Evolutionary conservation across 192 early-diverging fungal genomes (phyloP), one percentile per base, ranked within the genome.

Genomic region (Irineochytrium annulatum): DNA sequence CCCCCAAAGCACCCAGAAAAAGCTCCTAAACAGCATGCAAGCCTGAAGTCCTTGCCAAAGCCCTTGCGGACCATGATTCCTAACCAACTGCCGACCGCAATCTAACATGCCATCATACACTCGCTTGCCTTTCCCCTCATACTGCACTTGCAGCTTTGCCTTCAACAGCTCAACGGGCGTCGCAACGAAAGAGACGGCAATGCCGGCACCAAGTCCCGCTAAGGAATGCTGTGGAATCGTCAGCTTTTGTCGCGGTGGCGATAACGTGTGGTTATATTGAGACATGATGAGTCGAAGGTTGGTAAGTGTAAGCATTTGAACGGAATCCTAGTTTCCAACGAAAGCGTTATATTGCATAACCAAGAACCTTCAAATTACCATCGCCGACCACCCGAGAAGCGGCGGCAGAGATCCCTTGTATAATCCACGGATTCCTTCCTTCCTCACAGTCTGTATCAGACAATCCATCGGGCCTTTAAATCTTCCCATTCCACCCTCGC

Each of bases 141-240:
- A 94, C 64, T 94, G 94, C 5, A 89, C 89, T 68, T 98, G 95
- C 71, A 96, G 81, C 31, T 88, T 83, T 54, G 91, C 88, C 65
- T 98, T 98, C 37, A 96, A 68, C n/a, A 98, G 70, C 63, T 98
- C 95, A 1, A 98, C 91, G 0, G 95, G 93, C 1, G 90, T 93
- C 8, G 93, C 89, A 20, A 96, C 72, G 19, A 91, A 75, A 49
- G 82, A 85, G 59, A 95, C 94, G 29, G 90, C 83, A 28, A 84
- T 71, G 35, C 94, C 95, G 26, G 92, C 92, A 30, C 90, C 91
- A 27, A 90, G 82, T 31, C 95, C 95, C 32, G 93, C 92, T 29
- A 94, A 49, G 3, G 86, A 87, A 49, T 93, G 88, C 55, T 96
- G 82, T 0, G 54, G 48, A 3, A 91, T 63, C 2, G 84, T 73